Base-by-base conservation (phyloP, 495 filamentous ascomycete genomes). In the Barbatosphaeria neglecta region DNA sequence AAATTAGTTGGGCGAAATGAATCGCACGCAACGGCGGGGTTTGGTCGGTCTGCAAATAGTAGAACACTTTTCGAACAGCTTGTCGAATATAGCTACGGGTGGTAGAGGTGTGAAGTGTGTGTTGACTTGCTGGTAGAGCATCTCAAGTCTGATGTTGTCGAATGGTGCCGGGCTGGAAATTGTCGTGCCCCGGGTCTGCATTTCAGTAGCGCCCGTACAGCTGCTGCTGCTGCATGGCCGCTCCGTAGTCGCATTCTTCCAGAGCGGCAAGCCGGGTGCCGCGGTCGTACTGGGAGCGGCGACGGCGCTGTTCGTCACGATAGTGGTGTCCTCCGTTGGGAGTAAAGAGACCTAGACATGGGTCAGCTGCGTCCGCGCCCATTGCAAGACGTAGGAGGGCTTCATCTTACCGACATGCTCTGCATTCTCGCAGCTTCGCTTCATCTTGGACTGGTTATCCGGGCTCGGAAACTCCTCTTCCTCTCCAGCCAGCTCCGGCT, bases 391-490 rank as follows among this genome's bases (percentile, higher is more conserved):
- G 11, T 15, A 4, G 1, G 19, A 1, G 20, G 15, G 17, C 1
- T 2, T 35, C 19, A 39, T 76, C 83, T 58, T 60, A 83, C 87
- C 87, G 50, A 90, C 81, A 57, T 89, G 82, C 61, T 87, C 83
- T 13, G 87, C 87, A 56, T 90, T 90, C 51, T 89, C 84, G 41
- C 85, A 80, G 62, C 82, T 87, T 39, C 87, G 77, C 57, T 83
- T 82, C 74, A 89, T 83, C 68, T 90, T 90, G 10, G 84, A 84
- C 38, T 79, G 76, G 60, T 93, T 93, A 64, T 93, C 84, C 3
- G 85, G 80, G 22, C 68, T 66, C 0, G 87, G 87, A 56, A 92
- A 92, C 4, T 68, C 63, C 54, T 84, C 81, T 62, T 92, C 87
- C 46, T 70, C 48, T 7, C 72, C 74, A 46, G 64, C 65, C 43